These are phyloP conservation scores for Hymenoscyphus repandus DNA, from an alignment of 2,329 filamentous ascomycete genomes.

Conservation along the genomic window DNA sequence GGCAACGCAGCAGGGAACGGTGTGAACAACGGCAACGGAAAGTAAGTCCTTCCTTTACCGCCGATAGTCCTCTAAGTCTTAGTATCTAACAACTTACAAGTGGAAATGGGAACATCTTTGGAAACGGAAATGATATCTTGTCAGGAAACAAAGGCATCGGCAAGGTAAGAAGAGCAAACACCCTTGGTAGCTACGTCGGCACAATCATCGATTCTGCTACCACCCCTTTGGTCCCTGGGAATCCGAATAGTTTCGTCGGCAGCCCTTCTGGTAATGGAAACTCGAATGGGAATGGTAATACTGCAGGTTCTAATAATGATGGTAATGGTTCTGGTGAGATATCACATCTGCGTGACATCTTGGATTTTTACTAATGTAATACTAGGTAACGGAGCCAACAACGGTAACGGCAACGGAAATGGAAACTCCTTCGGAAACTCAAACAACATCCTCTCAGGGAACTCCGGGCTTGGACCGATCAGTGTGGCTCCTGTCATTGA, in stretches of 20 bases:
- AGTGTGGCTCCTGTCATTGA: neutral
- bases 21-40: neutral
- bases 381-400: neutral
- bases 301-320: neutral
- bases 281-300: neutral
- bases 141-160: neutral
- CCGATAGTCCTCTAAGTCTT: neutral
- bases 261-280: neutral
- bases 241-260: neutral
- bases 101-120: neutral
- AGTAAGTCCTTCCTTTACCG: neutral
- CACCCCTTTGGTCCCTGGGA: neutral
- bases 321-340: neutral
- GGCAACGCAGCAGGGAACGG: neutral
- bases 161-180: neutral
- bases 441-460: neutral
- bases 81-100: neutral
- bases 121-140: neutral
- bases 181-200: neutral
- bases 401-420: neutral
- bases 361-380: too few species aligned
- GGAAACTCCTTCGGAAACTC: neutral
- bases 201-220: neutral
- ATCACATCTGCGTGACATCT: too few species aligned
- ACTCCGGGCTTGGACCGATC: neutral